phyloP scores from a whole-genome alignment of 2,329 filamentous ascomycete species.

The Parastagonospora nodorum region DNA sequence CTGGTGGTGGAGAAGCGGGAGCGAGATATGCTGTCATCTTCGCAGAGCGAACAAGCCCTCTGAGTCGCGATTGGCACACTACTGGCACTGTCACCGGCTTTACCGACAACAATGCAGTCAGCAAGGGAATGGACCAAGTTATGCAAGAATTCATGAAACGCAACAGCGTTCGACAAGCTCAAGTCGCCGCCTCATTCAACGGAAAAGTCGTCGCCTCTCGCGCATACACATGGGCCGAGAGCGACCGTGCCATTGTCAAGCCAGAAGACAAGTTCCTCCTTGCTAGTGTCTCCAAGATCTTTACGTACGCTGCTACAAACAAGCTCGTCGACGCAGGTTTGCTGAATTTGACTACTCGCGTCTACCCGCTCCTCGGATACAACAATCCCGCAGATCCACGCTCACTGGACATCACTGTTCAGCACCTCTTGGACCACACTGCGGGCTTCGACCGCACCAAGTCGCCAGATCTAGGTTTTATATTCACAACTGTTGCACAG shows the following conservation, averaged over 20 bases:
- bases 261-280: conserved; percentile 28
- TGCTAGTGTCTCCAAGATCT: conserved; percentile 28
- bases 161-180: conserved; percentile 27
- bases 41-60: conserved; percentile 15
- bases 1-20: conserved; percentile 11
- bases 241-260: conserved; percentile 19
- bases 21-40: conserved; percentile 25
- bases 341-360: conserved; percentile 18
- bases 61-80: conserved; percentile 22
- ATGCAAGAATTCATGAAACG: conserved; percentile 26
- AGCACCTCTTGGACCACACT: conserved; percentile 26
- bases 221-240: conserved; percentile 29
- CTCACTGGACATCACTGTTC: conserved; percentile 22
- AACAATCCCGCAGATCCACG: conserved; percentile 18
- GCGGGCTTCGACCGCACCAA: conserved; percentile 22
- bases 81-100: conserved; percentile 23
- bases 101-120: conserved; percentile 16
- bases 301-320: conserved; percentile 22
- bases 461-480: conserved; percentile 22
- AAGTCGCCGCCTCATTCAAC: conserved; percentile 24
- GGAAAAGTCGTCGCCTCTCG: conserved; percentile 22
- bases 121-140: conserved; percentile 10
- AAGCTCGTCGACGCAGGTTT: conserved; percentile 14
- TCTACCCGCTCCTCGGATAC: conserved; percentile 27
- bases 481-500: conserved; percentile 17